Base-by-base conservation (phyloP, 2,329 filamentous ascomycete species). In the Sporothrix pallida region DNA sequence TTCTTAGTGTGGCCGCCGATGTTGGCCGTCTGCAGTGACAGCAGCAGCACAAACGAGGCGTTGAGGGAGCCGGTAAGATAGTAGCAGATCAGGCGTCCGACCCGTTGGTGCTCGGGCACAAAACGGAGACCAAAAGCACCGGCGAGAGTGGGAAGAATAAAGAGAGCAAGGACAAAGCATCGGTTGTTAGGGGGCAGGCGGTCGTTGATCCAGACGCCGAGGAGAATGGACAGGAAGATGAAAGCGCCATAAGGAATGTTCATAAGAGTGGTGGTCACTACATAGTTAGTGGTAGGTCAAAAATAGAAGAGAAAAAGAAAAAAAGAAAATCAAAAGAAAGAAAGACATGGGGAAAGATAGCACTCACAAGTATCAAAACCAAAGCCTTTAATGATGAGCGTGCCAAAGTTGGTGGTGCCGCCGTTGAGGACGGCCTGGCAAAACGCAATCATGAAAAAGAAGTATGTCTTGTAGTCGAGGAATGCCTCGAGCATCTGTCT, bases 1-100 rank as follows among this genome's bases (percentile, higher is more conserved):
- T 91, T 90, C 78, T 90, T 90, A 0, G 88, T 89, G 75, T 89
- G 87, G 0, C 88, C 88, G 2, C 82, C 84, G 0, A 84, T 85
- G 76, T 88, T 87, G 52, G 84, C 84, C 0, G 84, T 86, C 69
- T 84, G 83, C 72, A 87, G 82, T 0, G 83, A 84, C 0, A 87
- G 79, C 1, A 77, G 80, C 26, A 84, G 79, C 62, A 83, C 81
- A 46, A 82, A 83, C 0, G 82, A 83, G 0, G 82, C 82, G 54
- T 83, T 81, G 74, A 83, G 82, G 0, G 81, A 83, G 60, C 81
- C 81, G 74, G 77, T 80, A 13, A 83, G 81, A 77, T 74, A 83
- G 81, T 78, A 91, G 80, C 87, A 90, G 60, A 89, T 86, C 73
- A 90, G 78, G 0, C 89, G 82, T 1, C 86, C 88, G 1, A 87